Conservation (phyloP, 768 basidiomycete genomes). For the Roridomyces roridus region DNA sequence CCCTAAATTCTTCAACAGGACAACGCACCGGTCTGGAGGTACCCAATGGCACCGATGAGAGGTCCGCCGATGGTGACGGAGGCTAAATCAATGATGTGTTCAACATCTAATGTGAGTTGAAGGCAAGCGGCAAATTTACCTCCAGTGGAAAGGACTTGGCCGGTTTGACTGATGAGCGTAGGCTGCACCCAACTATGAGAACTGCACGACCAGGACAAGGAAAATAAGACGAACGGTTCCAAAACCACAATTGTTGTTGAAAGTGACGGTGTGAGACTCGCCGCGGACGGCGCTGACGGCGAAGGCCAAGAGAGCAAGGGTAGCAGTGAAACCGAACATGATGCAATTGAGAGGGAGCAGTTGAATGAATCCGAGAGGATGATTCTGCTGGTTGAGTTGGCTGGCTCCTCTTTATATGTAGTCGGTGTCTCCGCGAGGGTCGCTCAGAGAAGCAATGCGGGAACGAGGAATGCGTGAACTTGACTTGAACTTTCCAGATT, state of each 20-base stretch:
- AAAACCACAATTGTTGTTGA: slow-evolving; percentile 7
- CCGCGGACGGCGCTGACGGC: neutral
- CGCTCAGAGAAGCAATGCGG: no score
- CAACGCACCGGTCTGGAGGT: slow-evolving; percentile 17
- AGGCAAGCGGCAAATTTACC: no score
- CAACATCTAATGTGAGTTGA: no score
- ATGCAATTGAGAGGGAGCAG: no score
- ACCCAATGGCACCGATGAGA: slow-evolving; percentile 11
- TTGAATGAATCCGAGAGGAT: no score
- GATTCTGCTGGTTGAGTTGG: no score
- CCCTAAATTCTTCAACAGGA: no score
- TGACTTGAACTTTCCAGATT: no score
- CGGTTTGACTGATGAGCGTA: neutral
- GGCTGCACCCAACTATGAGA: neutral
- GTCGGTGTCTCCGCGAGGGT: no score
- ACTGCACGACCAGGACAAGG: neutral
- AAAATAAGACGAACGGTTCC: slow-evolving; percentile 1
- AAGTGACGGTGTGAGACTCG: slow-evolving; percentile 7
- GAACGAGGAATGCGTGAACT: no score
- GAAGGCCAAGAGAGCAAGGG: neutral
- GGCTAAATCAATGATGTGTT: neutral
- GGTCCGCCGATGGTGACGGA: slow-evolving; percentile 8
- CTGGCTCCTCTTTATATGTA: no score
- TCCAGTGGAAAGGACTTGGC: slow-evolving; percentile 6
- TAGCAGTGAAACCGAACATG: slow-evolving; percentile 6